Conservation (phyloP, 2,329 filamentous ascomycete genomes). For the Cercospora beticola region DNA sequence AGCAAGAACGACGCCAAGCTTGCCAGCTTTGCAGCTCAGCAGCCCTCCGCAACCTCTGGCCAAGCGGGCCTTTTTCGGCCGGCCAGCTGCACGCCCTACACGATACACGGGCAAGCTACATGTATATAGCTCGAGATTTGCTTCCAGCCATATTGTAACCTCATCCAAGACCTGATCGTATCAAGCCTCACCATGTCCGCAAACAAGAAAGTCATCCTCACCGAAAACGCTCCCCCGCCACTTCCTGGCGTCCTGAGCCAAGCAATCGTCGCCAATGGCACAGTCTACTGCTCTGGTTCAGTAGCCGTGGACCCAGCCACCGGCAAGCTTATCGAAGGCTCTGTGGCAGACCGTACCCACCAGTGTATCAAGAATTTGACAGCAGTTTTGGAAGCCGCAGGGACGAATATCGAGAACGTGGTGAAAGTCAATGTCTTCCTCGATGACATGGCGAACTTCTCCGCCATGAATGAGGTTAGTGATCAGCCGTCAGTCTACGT, state of each 20-base stretch:
- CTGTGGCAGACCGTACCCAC: slow-evolving; percentile 56
- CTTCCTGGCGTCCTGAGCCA: slow-evolving; percentile 35
- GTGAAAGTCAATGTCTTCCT: slow-evolving; percentile 69
- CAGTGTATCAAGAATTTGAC: slow-evolving; percentile 61
- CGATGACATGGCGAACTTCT: slow-evolving; percentile 65
- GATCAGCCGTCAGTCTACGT: neutral
- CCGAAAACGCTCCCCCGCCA: slow-evolving; percentile 31
- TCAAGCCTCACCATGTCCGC: slow-evolving; percentile 20
- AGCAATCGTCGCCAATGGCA: slow-evolving; percentile 53
- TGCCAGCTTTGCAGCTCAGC: neutral
- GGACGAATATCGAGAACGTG: slow-evolving; percentile 58
- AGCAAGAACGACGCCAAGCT: neutral
- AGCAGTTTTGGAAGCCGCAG: slow-evolving; percentile 60
- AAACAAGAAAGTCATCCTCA: slow-evolving; percentile 33
- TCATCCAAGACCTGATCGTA: neutral
- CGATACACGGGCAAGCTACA: neutral
- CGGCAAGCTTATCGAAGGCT: slow-evolving; percentile 56
- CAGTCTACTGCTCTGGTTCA: slow-evolving; percentile 69
- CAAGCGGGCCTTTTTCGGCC: slow-evolving; percentile 4
- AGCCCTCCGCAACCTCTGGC: neutral
- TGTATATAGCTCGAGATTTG: neutral
- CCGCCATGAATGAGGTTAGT: slow-evolving; percentile 52
- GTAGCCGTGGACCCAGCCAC: slow-evolving; percentile 60
- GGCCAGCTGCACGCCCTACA: slow-evolving; percentile 3
- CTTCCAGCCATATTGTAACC: neutral